Conservation (phyloP, 176 grass and related monocot genomes). For the Carex cristatella region DNA sequence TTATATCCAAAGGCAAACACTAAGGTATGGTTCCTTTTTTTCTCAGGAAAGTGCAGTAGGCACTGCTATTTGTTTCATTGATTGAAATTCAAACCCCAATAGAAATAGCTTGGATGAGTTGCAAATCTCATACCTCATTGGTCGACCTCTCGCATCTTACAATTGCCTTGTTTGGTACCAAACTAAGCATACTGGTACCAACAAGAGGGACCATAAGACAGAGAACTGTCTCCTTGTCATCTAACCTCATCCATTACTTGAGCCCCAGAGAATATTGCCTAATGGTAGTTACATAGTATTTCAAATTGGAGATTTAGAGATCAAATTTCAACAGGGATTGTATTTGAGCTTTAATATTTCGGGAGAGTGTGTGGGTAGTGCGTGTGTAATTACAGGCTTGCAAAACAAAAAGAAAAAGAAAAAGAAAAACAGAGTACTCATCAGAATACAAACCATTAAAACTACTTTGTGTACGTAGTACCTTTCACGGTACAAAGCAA, state of each 20-base stretch:
- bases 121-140: not conserved
- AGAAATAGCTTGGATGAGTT: not conserved
- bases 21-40: no score
- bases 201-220: not conserved
- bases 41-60: no score
- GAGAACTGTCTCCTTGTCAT: not conserved
- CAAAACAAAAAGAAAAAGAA: not conserved
- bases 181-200: not conserved
- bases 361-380: not conserved
- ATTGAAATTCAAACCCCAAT: not conserved
- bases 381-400: not conserved
- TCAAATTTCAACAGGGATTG: no score
- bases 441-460: not conserved
- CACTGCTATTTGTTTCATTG: not conserved
- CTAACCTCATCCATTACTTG: not conserved
- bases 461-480: not conserved
- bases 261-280: not conserved
- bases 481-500: not conserved
- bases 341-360: no score
- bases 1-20: not conserved
- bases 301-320: no score
- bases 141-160: no score
- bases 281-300: not conserved
- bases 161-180: not conserved
- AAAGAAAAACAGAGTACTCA: not conserved